Evolutionary conservation across 805 yeast genomes (phyloP), one percentile per base, ranked within the genome.

Genomic region (Wickerhamiella siamensis): DNA sequence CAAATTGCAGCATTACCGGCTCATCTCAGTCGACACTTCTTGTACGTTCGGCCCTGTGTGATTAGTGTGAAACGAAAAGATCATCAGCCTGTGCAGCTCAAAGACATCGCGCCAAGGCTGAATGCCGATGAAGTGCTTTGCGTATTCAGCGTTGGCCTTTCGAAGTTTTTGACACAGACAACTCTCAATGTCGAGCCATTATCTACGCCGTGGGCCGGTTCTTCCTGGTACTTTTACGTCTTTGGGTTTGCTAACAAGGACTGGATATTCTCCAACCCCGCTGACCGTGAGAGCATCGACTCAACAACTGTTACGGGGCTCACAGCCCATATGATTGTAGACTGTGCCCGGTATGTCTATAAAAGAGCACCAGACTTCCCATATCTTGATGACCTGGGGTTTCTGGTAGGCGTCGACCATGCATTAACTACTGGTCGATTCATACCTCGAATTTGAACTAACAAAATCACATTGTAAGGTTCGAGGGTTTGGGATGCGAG

Each of bases 281-380:
- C 14, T 6, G 34, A 35, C 20, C 8, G 33, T 26, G 21, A 19
- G 27, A 4, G 31, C 15, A 3, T 24, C 38, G 3, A 15, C 14
- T 31, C 31, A 15, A 41, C 47, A 4, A 12, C 27, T 9, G 39
- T 44, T 12, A 37, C 38, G 8, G 47, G 47, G 9, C 33, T 44
- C n/a, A 44, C 47, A 2, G 47, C 47, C 4, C 47, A 44, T 26
- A 41, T 44, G 18, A 8, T 44, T 19, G 43, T 44, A n/a, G 47
- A 44, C 31, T 37, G 31, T 6, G 47, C 47, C n/a, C 39, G 44
- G 4, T 41, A 20, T 16, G 8, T 18, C 9, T 17, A 21, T 17
- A 33, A 31, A 8, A 21, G 22, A 2, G 21, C 9, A 1, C 44
- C 47, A 9, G 36, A 39, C 5, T 44, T 44, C 27, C 32, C 29